Conservation (phyloP, 371 early-diverging fungal genomes). For the Vairimorpha necatrix region DNA sequence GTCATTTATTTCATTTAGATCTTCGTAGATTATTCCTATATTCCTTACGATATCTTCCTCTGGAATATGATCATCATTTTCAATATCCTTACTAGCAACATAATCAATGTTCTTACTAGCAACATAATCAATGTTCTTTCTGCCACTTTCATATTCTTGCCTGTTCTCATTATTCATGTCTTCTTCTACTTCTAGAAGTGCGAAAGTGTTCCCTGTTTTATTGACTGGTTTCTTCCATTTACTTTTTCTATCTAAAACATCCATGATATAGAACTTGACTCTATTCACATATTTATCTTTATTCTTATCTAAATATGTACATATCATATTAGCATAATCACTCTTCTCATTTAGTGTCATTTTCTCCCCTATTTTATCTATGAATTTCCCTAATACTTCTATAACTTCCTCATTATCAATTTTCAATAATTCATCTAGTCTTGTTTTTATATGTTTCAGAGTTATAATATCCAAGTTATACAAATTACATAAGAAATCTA, state of each 20-base stretch:
- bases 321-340: constrained; percentile 30
- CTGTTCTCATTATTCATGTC: not conserved
- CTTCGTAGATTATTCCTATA: constrained; percentile 8
- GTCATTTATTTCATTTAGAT: constrained; percentile 11
- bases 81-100: not conserved
- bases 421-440: constrained; percentile 24
- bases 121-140: not conserved
- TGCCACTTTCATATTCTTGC: not conserved
- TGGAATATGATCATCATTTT: not conserved
- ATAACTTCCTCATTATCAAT: constrained; percentile 33
- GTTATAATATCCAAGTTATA: constrained; percentile 44
- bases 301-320: constrained; percentile 8
- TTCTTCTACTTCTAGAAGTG: constrained; percentile 20
- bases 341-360: constrained; percentile 6
- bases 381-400: constrained; percentile 41
- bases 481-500: constrained; percentile 28
- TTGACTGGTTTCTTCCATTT: constrained; percentile 14
- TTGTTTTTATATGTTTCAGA: constrained; percentile 8
- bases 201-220: constrained; percentile 30
- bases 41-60: not conserved
- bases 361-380: constrained; percentile 33
- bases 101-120: too few relatives aligned
- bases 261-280: constrained; percentile 40
- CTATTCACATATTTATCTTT: constrained; percentile 34
- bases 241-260: constrained; percentile 18